Percentiles rank a stretch among this genome's conserved stretches.
Evolutionary conservation across 305 asterid species (phyloP).

Genomic region (Plantago rigida): DNA sequence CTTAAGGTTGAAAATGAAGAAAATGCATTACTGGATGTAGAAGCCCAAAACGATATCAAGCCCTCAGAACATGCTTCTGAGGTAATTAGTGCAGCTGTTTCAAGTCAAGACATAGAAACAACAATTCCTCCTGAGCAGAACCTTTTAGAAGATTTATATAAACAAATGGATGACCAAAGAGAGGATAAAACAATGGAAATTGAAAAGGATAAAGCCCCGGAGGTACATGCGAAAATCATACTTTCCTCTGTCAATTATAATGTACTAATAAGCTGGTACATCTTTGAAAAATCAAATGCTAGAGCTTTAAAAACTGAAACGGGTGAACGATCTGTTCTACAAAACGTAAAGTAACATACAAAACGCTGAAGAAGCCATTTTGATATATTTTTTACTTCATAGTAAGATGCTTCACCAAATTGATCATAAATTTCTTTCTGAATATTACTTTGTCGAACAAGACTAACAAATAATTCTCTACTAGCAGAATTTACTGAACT

Average conservation of each 20-base stretch:
- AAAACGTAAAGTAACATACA: too few species aligned
- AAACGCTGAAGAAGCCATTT: background rate
- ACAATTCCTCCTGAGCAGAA: conserved; percentile 13
- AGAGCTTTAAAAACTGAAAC: background rate
- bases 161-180: conserved; percentile 12
- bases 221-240: conserved; percentile 24
- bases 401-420: background rate
- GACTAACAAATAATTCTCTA: conserved; percentile 5
- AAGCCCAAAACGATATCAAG: background rate
- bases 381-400: background rate
- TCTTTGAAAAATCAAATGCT: background rate
- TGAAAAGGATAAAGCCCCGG: conserved; percentile 24
- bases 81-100: conserved; percentile 1
- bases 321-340: background rate
- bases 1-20: conserved; percentile 19
- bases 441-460: background rate
- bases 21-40: conserved; percentile 23
- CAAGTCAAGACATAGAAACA: conserved; percentile 1
- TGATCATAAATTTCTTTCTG: too few species aligned
- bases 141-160: conserved; percentile 18
- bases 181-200: conserved; percentile 17
- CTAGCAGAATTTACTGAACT: conserved; percentile 2
- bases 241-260: background rate
- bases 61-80: background rate
- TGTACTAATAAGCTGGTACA: too few species aligned